A percentile compares a stretch with the other conserved stretches of the same genome.
Conservation (phyloP, 2,329 filamentous ascomycete genomes). For the Gliomastix tumulicola region DNA sequence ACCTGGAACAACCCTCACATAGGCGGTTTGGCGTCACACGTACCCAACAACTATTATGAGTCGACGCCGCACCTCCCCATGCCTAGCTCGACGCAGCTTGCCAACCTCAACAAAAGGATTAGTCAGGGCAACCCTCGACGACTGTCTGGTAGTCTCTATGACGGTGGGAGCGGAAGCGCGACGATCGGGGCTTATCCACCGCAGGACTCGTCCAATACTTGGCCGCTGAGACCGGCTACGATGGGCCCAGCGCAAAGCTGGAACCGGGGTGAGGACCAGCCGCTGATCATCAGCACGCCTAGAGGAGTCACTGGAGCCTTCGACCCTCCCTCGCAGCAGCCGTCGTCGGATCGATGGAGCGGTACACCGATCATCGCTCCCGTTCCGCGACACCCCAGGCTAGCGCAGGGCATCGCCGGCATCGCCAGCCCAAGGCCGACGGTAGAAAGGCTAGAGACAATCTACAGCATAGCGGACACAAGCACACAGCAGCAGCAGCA, state of each 20-base stretch:
- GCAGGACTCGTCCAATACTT: too few species aligned
- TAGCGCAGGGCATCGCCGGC: constrained; percentile 14
- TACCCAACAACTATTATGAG: too few species aligned
- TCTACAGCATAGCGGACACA: constrained; percentile 30
- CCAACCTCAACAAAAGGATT: constrained; percentile 26
- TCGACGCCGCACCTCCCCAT: neutral
- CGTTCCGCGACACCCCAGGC: constrained; percentile 42
- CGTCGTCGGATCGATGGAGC: constrained; percentile 17
- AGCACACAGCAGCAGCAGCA: neutral
- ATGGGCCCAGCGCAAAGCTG: too few species aligned
- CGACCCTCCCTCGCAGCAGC: constrained; percentile 31
- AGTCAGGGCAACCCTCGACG: constrained; percentile 30
- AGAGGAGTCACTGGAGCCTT: constrained; percentile 46
- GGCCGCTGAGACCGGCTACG: too few species aligned
- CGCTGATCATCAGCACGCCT: constrained; percentile 55
- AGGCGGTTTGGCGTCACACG: too few species aligned
- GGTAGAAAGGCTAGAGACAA: constrained; percentile 48
- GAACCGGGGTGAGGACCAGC: constrained; percentile 34
- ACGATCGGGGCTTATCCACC: too few species aligned
- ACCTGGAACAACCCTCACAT: too few species aligned
- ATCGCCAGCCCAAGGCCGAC: constrained; percentile 29
- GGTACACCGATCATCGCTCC: constrained; percentile 46
- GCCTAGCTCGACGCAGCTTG: constrained; percentile 30
- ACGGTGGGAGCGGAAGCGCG: too few species aligned
- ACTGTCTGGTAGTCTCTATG: constrained; percentile 32